phyloP scores from a whole-genome alignment of 352 stramenopile genomes.

The Pythium plurisporium region DNA sequence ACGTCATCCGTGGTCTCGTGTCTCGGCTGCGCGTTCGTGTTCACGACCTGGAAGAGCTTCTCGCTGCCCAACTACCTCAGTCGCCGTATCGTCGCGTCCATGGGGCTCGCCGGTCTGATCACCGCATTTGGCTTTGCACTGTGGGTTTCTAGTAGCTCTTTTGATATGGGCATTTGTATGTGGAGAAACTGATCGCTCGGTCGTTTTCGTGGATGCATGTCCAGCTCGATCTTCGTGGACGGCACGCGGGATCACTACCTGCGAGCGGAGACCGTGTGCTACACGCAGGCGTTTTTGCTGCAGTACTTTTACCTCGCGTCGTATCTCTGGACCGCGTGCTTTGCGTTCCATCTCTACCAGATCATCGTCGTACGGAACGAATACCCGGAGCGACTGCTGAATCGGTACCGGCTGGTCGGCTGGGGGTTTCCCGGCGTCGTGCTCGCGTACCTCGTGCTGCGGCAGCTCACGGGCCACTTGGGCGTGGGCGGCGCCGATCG shows the following conservation, averaged over 20 bases:
- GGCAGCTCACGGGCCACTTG: slow-evolving; percentile 64
- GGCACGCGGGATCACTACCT: slow-evolving; percentile 39
- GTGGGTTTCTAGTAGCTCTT: slow-evolving; percentile 26
- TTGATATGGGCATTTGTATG: neutral
- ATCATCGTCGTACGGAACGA: slow-evolving; percentile 83
- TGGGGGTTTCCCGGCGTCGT: slow-evolving; percentile 60
- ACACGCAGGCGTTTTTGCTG: slow-evolving; percentile 58
- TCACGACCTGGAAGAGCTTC: slow-evolving; percentile 67
- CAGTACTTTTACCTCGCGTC: slow-evolving; percentile 83
- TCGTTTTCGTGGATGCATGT: neutral
- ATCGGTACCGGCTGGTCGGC: slow-evolving; percentile 52
- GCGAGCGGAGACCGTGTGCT: slow-evolving; percentile 49
- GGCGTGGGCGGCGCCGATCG: slow-evolving; percentile 64
- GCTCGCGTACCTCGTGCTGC: slow-evolving; percentile 51
- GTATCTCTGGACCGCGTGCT: slow-evolving; percentile 82
- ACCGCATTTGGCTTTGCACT: slow-evolving; percentile 60
- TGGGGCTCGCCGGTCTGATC: slow-evolving; percentile 52
- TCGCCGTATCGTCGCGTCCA: slow-evolving; percentile 62
- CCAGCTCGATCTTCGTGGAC: slow-evolving; percentile 60
- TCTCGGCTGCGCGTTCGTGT: slow-evolving; percentile 62
- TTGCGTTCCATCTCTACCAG: slow-evolving; percentile 84
- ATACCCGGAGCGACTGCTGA: slow-evolving; percentile 63
- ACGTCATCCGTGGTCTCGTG: slow-evolving; percentile 53
- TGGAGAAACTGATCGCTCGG: neutral
- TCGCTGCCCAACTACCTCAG: slow-evolving; percentile 63